Base-by-base conservation (phyloP, 345 rosid genomes). In the Hirschfeldia incana region DNA sequence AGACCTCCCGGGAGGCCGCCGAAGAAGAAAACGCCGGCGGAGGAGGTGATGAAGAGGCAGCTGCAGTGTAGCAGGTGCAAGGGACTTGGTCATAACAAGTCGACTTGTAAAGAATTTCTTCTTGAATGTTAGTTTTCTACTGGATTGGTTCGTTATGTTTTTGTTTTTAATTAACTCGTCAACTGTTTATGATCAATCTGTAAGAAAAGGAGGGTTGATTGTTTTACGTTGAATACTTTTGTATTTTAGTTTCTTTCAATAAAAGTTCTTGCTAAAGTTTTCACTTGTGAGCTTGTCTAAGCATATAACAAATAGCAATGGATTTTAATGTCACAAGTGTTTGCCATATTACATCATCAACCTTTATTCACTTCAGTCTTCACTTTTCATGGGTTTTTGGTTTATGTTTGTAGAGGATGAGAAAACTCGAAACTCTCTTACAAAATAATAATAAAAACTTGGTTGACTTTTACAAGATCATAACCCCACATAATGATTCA, bases 1-100 rank as follows among this genome's bases (percentile, higher is more conserved):
- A 88, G 92, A 33, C 98, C 97, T 1, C 95, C 97, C 0, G 97
- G 97, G 64, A 86, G 97, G 53, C 97, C 97, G 13, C 85, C 94
- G 1, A 87, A 87, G 63, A 94, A 94, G 85, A 89, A 84, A 75
- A 75, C 75, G 1, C 89, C 85, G 30, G 78, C 87, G 4, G 89
- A 83, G 36, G 97, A 91, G 59, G 86, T 86, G 73, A 87, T 85
- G 82, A 94, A 90, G 81, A 89, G 98, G 30, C 97, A 89, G 82
- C 88, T 92, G 72, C 97, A 94, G 83, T 94, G 98, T 89, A 94
- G 98, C 73, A 89, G 84, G 84, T 94, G 98, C 94, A 94, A 92
- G 85, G 97, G 97, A 72, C 89, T 90, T 27, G 98, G 97, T 64
- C 98, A 94, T 83, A 92, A 92, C 85, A 94, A 94, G 87, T 92